Evolutionary conservation across 805 yeast species (phyloP), one percentile per base, ranked within the genome.

Genomic region (Metschnikowia hibisci): DNA sequence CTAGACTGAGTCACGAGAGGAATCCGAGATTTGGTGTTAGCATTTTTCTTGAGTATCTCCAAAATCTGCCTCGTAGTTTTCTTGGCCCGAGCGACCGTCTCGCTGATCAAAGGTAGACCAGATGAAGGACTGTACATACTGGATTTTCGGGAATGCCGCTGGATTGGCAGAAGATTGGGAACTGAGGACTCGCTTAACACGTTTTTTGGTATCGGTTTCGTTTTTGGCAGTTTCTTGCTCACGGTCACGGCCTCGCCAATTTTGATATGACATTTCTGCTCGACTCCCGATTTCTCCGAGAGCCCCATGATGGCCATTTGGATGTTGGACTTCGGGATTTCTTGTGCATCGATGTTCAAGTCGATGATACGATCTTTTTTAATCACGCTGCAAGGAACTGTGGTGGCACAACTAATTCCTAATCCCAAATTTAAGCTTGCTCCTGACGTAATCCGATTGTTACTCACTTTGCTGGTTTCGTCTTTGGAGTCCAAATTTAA

Each of bases 341-440:
- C 28, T 18, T 20, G 34, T 12, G 32, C 26, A 20, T 48, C 51
- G 14, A 47, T 32, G 22, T 39, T 39, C 43, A 64, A 44, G 42
- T 64, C 62, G 32, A 48, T 43, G 9, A 67, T 55, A n/a, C 63
- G 51, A 41, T 66, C 64, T 13, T 54, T 53, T 32, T 63, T 64
- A 28, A 53, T 50, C 7, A 65, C 58, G 44, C 72, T 67, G 29
- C 57, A 54, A 0, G 73, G 73, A 8, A 62, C 61, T 11, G 52
- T 45, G 0, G 62, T 45, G 4, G 61, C 45, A 12, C 60, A 56
- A 46, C 66, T 67, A 15, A 64, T 52, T 0, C 69, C 69, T 6
- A 56, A 51, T 7, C 69, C 67, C 20, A 43, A 27, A 12, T 37
- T 37, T 13, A 37, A 30, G 20, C 33, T 20, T 26, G 33, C 40